Evolutionary conservation across 805 yeast genomes (phyloP), one percentile per base, ranked within the genome.

Genomic region (Lipomyces chichibuensis): DNA sequence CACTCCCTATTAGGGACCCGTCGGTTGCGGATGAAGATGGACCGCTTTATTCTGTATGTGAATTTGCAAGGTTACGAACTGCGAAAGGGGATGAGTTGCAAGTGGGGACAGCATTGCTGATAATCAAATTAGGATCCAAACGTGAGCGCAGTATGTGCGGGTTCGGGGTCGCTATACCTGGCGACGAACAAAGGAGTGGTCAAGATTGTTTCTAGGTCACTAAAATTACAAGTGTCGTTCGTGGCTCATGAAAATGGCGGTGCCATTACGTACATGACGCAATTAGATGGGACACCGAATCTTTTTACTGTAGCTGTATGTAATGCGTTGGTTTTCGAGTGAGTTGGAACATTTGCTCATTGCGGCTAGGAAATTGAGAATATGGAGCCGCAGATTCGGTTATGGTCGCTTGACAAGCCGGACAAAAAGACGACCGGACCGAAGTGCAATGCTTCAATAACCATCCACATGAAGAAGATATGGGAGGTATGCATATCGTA

Each of bases 1-100:
- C 85, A 49, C 83, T 87, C 0, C 97, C 97, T 5, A 89, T 95
- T 23, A 80, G 87, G 68, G 99, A 95, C 75, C 98, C 98, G 4
- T 80, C 84, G 66, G 83, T 84, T 65, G 88, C 88, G 6, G 66
- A 62, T 17, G 81, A 88, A 0, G 82, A 81, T 3, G 80, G 83
- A 4, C 89, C 90, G 0, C 80, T 93, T 32, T 93, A 89, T 77
- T 91, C 97, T 1, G 77, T 73, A 65, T 49, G 72, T 59, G 49
- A 43, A 23, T 33, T 17, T n/a, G 25, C 27, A 33, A 13, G 25
- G 53, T 39, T 20, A 20, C 39, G n/a, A 23, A 17, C 32, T 58
- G 6, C 3, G n/a, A n/a, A 35, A 33, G 11, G 17, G 27, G 37
- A 17, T 52, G 53, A 54, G 23, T 23, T 17, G 29, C 37, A 33